Base-by-base conservation (phyloP, 2,329 filamentous ascomycete species). In the Phyllosticta citribraziliensis region DNA sequence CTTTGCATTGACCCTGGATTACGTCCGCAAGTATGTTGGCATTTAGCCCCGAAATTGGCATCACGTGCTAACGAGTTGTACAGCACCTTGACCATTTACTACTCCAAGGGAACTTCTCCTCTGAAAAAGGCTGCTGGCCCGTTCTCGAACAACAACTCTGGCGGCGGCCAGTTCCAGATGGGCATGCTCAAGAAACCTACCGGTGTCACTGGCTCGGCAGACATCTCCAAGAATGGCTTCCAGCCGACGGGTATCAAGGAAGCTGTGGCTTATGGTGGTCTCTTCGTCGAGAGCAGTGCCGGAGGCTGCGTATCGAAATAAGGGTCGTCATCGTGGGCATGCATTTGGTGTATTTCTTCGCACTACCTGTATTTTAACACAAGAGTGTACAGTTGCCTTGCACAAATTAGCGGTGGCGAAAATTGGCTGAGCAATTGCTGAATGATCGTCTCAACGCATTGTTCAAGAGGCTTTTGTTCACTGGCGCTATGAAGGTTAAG, bases 141-240 rank as follows among this genome's bases (percentile, higher is more conserved):
- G 0, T 66, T 80, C 0, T 22, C 71, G 51, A 82, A 83, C 65
- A 76, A 84, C 65, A 75, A 84, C 60, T 75, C 76, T 51, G 84
- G 84, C 5, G 77, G 80, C 60, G 84, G 84, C 22, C 82, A 86
- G 69, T 85, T 79, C 70, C 84, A 87, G 68, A 79, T 86, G 57
- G 84, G 84, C 40, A 68, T 85, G 1, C 73, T 87, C 62, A 86
- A 86, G 78, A 86, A 85, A 76, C 78, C 81, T 5, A 76, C 80
- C 55, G 40, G 40, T n/a, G 40, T 47, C 40, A n/a, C 17, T n/a
- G 75, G 80, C 8, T 69, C 68, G 1, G 64, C 63, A n/a, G 73
- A 74, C 57, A 72, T 75, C 5, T 72, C 70, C n/a, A 74, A 75
- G 56, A 66, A 64, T 24, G 73, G 73, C 2, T 74, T 68, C 63